Base-by-base conservation (phyloP, 768 basidiomycete genomes). In the Hypholoma fasciculare region DNA sequence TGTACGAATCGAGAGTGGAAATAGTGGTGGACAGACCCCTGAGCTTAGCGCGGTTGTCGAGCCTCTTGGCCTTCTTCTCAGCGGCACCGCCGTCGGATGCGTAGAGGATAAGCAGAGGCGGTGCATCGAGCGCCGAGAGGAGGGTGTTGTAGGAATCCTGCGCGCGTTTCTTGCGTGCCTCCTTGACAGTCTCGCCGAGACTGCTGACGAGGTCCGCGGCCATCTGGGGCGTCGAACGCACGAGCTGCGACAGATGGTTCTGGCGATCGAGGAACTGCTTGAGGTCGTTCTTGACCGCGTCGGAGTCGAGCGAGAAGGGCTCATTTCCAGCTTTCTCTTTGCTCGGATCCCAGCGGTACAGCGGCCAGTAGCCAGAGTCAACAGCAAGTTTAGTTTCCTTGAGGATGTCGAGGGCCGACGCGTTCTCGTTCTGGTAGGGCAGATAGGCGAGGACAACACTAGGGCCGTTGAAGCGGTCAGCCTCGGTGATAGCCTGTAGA, bases 311-410 rank as follows among this genome's bases (percentile, higher is more conserved):
- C 12, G 83, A 82, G 79, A 99, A 99, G 14, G 92, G 89, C 61
- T 96, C 94, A 68, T 87, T 80, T 42, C 89, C 89, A 44, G 72
- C 74, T 23, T 72, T 74, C 66, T 95, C 92, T 71, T 91, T 90
- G 65, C 82, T 81, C 0, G 97, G 97, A 72, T 99, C 89, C 96
- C 96, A 99, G 56, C 97, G 85, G 80, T 98, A 99, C 52, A 98
- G 78, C 0, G 96, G 96, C 97, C 97, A 98, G 75, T 96, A 96
- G 2, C 96, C 96, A 9, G 91, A 83, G 65, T 98, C 96, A 40
- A 98, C 92, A 5, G 96, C 96, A 50, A 94, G 83, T 71, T 98
- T 99, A 23, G 96, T 99, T 78, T 96, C 94, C 77, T 97, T 96
- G 57, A 99, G 80, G n/a, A 98, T 77, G 36, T 96, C 87, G 37